A percentile compares a stretch with the other conserved stretches of the same genome.
These are phyloP conservation scores for Puccinia horiana DNA, from an alignment of 1,284 basidiomycete genomes.

Conservation along the genomic window DNA sequence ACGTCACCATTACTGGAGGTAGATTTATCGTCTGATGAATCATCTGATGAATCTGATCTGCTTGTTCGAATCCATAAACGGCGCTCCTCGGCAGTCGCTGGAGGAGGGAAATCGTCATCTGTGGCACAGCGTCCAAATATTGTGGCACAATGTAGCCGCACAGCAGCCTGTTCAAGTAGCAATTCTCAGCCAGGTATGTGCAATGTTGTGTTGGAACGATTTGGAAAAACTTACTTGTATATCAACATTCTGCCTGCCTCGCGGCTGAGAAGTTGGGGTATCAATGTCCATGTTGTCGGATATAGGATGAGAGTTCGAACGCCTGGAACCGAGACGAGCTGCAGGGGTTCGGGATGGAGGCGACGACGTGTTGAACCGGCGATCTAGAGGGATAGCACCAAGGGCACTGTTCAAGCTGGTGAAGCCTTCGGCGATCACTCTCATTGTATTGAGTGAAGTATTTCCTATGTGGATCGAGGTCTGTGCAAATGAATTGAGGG, in stretches of 20 bases:
- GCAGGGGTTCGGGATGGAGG: neutral
- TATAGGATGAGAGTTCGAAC: neutral
- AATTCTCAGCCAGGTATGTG: neutral
- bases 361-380: neutral
- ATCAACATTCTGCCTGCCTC: neutral
- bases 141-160: slow-evolving; percentile 31
- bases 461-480: neutral
- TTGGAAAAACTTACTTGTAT: neutral
- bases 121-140: slow-evolving; percentile 12
- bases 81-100: slow-evolving; percentile 1
- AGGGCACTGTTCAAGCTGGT: neutral
- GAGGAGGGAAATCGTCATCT: neutral
- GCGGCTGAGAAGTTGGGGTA: neutral
- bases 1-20: neutral
- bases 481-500: neutral
- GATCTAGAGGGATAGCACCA: neutral
- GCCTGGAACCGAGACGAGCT: neutral
- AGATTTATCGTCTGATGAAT: neutral
- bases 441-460: neutral
- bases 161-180: neutral
- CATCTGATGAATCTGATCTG: neutral
- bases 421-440: neutral
- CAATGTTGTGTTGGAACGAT: neutral
- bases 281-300: neutral
- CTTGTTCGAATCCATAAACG: neutral